A percentile compares a stretch with the other conserved stretches of the same genome.
phyloP scores from a whole-genome alignment of 768 basidiomycete species.

The Cyclocybe cylindracea region DNA sequence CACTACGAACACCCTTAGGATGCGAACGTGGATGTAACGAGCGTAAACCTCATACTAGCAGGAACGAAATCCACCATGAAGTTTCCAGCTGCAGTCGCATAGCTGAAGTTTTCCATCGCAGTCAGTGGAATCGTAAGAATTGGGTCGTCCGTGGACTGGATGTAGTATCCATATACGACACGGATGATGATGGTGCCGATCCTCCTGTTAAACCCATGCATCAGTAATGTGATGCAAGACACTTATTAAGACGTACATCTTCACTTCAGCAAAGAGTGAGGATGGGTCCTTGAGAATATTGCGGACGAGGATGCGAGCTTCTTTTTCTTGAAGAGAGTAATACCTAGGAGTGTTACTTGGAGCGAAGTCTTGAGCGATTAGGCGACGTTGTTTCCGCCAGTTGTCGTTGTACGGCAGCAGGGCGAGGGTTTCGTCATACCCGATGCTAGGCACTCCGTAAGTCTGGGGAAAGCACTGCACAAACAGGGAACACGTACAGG shows the following conservation, averaged over 20 bases:
- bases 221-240: neutral
- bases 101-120: constrained; percentile 47
- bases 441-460: constrained; percentile 21
- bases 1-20: neutral
- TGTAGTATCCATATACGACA: constrained; percentile 52
- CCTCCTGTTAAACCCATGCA: constrained; percentile 24
- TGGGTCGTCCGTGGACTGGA: constrained; percentile 46
- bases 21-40: neutral
- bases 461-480: neutral
- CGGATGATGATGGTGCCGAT: constrained; percentile 51
- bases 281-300: constrained; percentile 13
- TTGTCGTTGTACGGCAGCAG: constrained; percentile 32
- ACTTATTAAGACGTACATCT: constrained; percentile 1
- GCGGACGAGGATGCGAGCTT: constrained; percentile 2
- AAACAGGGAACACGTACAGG: neutral
- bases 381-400: constrained; percentile 36
- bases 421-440: constrained; percentile 37
- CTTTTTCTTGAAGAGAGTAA: constrained; percentile 7
- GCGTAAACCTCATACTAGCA: constrained; percentile 15
- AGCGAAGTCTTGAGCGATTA: constrained; percentile 8
- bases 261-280: constrained; percentile 27
- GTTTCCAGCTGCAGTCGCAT: constrained; percentile 36
- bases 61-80: constrained; percentile 40
- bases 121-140: constrained; percentile 44
- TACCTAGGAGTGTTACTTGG: neutral